Evolutionary conservation across 2,329 filamentous ascomycete species (phyloP).

Genomic region (Aureobasidium sp.): DNA sequence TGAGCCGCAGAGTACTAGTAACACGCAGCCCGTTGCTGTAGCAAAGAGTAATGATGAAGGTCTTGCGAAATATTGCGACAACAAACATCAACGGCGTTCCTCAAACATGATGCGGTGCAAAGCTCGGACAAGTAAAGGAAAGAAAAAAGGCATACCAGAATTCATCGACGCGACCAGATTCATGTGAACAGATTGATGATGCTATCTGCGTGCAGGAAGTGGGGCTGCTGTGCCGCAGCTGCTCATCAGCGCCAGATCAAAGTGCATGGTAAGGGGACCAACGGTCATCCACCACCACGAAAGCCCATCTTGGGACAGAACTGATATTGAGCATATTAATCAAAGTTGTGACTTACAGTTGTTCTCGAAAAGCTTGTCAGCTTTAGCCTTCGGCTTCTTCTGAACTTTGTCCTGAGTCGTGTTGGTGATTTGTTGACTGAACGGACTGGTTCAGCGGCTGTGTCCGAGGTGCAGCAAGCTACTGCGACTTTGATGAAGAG

Average conservation of each 20-base stretch:
- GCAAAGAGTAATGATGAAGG: neutral
- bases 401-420: neutral
- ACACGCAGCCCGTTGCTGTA: neutral
- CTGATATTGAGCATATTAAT: neutral
- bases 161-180: slow-evolving; percentile 14
- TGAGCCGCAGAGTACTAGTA: too few species aligned
- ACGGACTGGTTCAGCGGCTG: neutral
- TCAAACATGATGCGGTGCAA: neutral
- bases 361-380: neutral
- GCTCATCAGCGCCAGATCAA: slow-evolving; percentile 1
- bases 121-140: neutral
- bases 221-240: slow-evolving; percentile 14
- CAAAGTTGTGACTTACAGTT: neutral
- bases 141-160: slow-evolving; percentile 10
- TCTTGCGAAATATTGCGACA: neutral
- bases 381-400: neutral
- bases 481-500: neutral
- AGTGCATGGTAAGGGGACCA: neutral
- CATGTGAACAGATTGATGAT: slow-evolving; percentile 14
- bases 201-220: slow-evolving; percentile 13
- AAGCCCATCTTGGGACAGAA: neutral
- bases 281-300: neutral
- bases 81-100: neutral
- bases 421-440: neutral
- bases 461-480: slow-evolving; percentile 8